A percentile compares a stretch with the other conserved stretches of the same genome.
These are phyloP conservation scores for Aureobasidium sp. DNA, from an alignment of 2,329 filamentous ascomycete species.

Conservation along the genomic window DNA sequence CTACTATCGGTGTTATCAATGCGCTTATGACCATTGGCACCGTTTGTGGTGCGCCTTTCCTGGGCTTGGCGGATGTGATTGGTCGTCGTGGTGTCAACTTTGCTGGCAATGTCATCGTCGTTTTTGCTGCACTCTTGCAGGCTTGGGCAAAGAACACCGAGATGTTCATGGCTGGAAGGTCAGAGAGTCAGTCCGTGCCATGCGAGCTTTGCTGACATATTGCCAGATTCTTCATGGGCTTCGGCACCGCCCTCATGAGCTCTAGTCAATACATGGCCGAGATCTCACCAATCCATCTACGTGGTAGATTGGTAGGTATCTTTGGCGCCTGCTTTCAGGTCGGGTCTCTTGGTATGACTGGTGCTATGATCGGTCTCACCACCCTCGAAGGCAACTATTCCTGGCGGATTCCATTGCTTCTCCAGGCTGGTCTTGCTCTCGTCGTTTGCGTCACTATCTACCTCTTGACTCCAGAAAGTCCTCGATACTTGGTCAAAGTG, in stretches of 20 bases:
- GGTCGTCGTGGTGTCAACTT: constrained; percentile 46
- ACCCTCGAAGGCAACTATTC: constrained; percentile 25
- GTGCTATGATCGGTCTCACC: constrained; percentile 37
- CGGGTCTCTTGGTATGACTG: constrained; percentile 37
- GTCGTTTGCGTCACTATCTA: constrained; percentile 39
- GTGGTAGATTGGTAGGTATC: constrained; percentile 41
- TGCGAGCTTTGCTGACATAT: background rate
- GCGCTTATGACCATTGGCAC: constrained; percentile 43
- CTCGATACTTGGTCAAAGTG: constrained; percentile 2
- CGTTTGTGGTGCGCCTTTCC: constrained; percentile 44
- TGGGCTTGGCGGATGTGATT: constrained; percentile 45
- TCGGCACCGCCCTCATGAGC: constrained; percentile 32
- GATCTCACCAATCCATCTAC: constrained; percentile 27
- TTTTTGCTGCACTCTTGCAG: constrained; percentile 39
- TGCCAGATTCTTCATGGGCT: constrained; percentile 31
- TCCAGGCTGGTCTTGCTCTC: constrained; percentile 1
- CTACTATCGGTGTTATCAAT: constrained; percentile 39
- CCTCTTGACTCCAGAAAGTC: constrained; percentile 8
- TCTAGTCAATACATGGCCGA: constrained; percentile 36
- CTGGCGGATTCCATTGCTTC: constrained; percentile 6
- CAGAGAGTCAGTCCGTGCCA: too few relatives aligned
- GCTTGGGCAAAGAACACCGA: constrained; percentile 22
- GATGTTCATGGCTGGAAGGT: constrained; percentile 32
- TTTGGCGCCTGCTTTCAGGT: constrained; percentile 44
- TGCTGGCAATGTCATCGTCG: constrained; percentile 39